Percentiles rank a stretch among this genome's conserved stretches.
Evolutionary conservation across 2,329 filamentous ascomycete genomes (phyloP).

Genomic region (Talaromyces atroroseus): DNA sequence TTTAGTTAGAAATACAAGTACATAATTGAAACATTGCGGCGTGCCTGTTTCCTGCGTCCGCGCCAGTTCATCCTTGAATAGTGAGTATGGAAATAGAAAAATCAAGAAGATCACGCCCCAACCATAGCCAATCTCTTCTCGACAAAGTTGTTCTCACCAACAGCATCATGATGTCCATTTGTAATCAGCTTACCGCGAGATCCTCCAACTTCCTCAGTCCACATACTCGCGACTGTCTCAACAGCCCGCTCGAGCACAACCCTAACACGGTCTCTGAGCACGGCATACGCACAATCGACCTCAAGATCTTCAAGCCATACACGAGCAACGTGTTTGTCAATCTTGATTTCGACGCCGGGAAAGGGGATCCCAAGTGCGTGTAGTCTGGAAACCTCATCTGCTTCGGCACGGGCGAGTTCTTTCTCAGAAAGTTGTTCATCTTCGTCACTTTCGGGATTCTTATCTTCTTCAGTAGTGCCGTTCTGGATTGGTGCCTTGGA

Average conservation of each 20-base stretch:
- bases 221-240: conserved; percentile 75
- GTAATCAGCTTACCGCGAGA: background rate
- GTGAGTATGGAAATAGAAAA: too few species aligned
- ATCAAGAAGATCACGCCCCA: conserved; percentile 1
- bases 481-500: conserved; percentile 16
- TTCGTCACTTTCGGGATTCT: conserved; percentile 32
- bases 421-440: conserved; percentile 48
- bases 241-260: conserved; percentile 86
- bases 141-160: background rate
- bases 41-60: background rate
- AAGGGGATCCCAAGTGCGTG: conserved; percentile 84
- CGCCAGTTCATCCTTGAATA: background rate
- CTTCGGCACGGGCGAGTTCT: conserved; percentile 51
- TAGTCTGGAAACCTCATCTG: conserved; percentile 67
- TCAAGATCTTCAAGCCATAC: conserved; percentile 91
- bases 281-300: conserved; percentile 75
- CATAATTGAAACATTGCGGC: background rate
- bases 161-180: conserved; percentile 2
- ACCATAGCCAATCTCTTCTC: conserved; percentile 13
- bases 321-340: conserved; percentile 80
- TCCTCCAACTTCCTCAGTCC: conserved; percentile 27
- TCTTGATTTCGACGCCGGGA: conserved; percentile 77
- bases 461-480: conserved; percentile 14
- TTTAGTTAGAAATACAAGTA: background rate
- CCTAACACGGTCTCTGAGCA: conserved; percentile 75